Evolutionary conservation across 129 eudicot species (phyloP), one percentile per base, ranked within the genome.

Genomic region (Heracleum sosnowskyi): DNA sequence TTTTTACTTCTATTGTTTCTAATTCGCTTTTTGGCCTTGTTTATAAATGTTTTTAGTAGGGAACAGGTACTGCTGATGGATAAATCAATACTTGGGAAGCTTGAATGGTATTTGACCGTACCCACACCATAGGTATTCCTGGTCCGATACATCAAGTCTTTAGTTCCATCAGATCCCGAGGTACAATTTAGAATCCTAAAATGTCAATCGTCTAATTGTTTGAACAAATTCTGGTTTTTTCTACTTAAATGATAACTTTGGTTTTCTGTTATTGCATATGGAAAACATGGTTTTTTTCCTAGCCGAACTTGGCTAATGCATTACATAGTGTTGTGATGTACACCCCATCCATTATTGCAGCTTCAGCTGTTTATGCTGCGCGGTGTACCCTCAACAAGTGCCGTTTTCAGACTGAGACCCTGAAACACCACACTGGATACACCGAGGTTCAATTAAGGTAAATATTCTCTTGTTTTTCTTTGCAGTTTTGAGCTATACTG

Each of bases 121-220:
- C 97, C 98, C 11, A 94, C 98, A 46, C 98, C 98, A 12, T 91
- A 93, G 60, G 98, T 93, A 33, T 93, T 93, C 70, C 88, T 89
- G 5, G 87, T 88, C 77, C 85, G 98, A n/a, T 93, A 82, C 81
- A 82, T 88, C 20, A 93, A 93, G 78, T 97, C 98, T 46, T 87
- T 96, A 0, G 68, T 85, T 44, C 96, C 92, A 29, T 77, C 86
- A 20, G 97, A 93, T 79, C 64, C 17, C 18, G 90, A 91, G 93
- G 98, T 89, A 87, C 0, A 28, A 33, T 18, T 9, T 42, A 44
- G 49, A 40, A 46, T 29, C 13, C 39, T 29, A 24, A 88, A 85
- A n/a, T n/a, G n/a, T n/a, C n/a, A n/a, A n/a, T n/a, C n/a, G n/a
- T n/a, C n/a, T n/a, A n/a, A n/a, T n/a, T n/a, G n/a, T n/a, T n/a